Base-by-base conservation (phyloP, 495 filamentous ascomycete species). In the Penicillium riverlandense region DNA sequence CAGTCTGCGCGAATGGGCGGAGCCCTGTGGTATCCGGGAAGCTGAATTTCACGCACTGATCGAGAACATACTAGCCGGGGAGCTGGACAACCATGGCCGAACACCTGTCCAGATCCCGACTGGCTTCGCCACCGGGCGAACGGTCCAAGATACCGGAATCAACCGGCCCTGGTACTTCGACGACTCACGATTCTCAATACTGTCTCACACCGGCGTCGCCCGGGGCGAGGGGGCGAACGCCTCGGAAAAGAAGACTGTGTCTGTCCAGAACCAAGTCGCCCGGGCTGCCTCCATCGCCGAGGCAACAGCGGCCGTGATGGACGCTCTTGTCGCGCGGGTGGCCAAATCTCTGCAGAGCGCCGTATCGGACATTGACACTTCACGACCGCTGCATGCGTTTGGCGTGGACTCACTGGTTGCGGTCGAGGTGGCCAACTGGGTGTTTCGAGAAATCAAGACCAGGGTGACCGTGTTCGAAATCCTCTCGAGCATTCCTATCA, bases 371-470 rank as follows among this genome's bases (percentile, higher is more conserved):
- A 64, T 69, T 53, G 62, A 65, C 41, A 53, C 49, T 4, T 53
- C 44, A 11, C 56, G 54, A 12, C 49, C 64, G 11, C 50, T 63
- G 11, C 36, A 50, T 14, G 53, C 55, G 8, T 44, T 60, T 32
- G 63, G 65, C 9, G 49, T 67, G n/a, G 66, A 67, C 38, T 67
- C 64, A 6, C 45, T 69, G 29, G 66, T 69, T 9, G 62, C 62
- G 1, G 59, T 67, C 36, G 66, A 69, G 44, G 53, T 69, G n/a
- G 49, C 61, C 0, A 62, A 65, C 35, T 69, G 65, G 65, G 55
- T 68, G n/a, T n/a, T n/a, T n/a, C n/a, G n/a, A n/a, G n/a, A n/a
- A n/a, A n/a, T n/a, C n/a, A n/a, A n/a, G n/a, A n/a, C n/a, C n/a
- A n/a, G n/a, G n/a, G n/a, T n/a, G n/a, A n/a, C n/a, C n/a, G n/a